A percentile compares a stretch with the other conserved stretches of the same genome.
phyloP scores from a whole-genome alignment of 805 yeast species.

The Deakozyma indianensis region DNA sequence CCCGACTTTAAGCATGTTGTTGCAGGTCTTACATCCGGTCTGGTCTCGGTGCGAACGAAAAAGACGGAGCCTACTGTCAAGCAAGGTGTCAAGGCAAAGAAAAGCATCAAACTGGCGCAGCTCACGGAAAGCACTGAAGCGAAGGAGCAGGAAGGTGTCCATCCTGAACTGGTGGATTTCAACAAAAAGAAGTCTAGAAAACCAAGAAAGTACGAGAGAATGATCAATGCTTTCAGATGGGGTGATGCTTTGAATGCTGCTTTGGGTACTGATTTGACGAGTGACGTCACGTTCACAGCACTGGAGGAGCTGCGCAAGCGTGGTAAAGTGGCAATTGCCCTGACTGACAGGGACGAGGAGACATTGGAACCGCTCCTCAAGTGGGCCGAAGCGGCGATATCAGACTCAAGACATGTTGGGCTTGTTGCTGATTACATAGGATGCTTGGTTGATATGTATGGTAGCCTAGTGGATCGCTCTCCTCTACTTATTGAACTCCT shows the following conservation, averaged over 20 bases:
- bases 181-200: conserved; percentile 35
- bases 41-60: conserved; percentile 77
- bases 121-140: conserved; percentile 78
- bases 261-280: conserved; percentile 60
- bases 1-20: conserved; percentile 82
- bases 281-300: conserved; percentile 69
- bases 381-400: conserved; percentile 66
- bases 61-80: conserved; percentile 46
- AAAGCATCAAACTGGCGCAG: conserved; percentile 50
- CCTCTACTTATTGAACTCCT: conserved; percentile 67
- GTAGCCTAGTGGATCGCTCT: conserved; percentile 54
- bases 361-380: conserved; percentile 71
- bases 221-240: conserved; percentile 83
- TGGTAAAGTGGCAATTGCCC: conserved; percentile 75
- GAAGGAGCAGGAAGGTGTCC: conserved; percentile 25
- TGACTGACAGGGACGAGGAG: conserved; percentile 73
- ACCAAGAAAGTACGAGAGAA: conserved; percentile 61
- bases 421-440: conserved; percentile 56
- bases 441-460: conserved; percentile 61
- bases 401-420: conserved; percentile 60
- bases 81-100: conserved; percentile 30
- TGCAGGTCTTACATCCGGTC: conserved; percentile 82
- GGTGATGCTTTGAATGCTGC: conserved; percentile 84
- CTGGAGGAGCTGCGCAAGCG: conserved; percentile 75
- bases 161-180: conserved; percentile 76